These are phyloP conservation scores for Euphorbia schlechtendalii DNA, from an alignment of 441 rosid species.

Conservation along the genomic window DNA sequence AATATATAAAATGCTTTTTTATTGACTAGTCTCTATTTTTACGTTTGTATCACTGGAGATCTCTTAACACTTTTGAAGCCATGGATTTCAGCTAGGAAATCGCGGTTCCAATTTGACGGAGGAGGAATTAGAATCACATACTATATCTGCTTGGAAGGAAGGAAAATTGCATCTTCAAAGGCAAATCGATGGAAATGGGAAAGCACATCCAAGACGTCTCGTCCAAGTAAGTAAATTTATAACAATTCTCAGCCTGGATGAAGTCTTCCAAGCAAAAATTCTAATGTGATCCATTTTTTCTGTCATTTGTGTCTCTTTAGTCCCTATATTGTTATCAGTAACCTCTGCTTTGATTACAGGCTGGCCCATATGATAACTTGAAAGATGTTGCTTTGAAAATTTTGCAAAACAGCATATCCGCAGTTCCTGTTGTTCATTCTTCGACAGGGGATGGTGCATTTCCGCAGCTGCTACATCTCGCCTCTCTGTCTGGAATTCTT, in stretches of 20 bases:
- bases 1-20: not conserved
- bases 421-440: constrained; percentile 49
- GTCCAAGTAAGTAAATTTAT: constrained; percentile 37
- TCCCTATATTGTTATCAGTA: not conserved
- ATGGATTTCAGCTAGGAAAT: constrained; percentile 49
- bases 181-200: constrained; percentile 42
- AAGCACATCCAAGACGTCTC: constrained; percentile 37
- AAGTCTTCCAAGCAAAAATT: not conserved
- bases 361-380: constrained; percentile 51
- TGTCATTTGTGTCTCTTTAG: not conserved
- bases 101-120: constrained; percentile 61
- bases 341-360: constrained; percentile 25
- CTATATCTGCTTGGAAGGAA: constrained; percentile 70
- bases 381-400: constrained; percentile 49
- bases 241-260: not conserved
- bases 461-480: constrained; percentile 59
- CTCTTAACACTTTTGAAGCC: constrained; percentile 8
- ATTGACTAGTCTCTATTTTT: not conserved
- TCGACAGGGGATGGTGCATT: constrained; percentile 46
- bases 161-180: constrained; percentile 41
- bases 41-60: constrained; percentile 1
- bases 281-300: not conserved
- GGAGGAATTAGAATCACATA: constrained; percentile 64
- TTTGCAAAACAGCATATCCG: constrained; percentile 45
- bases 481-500: constrained; percentile 58